Evolutionary conservation across 345 rosid genomes (phyloP), one percentile per base, ranked within the genome.

Genomic region (Gossypium stocksii): DNA sequence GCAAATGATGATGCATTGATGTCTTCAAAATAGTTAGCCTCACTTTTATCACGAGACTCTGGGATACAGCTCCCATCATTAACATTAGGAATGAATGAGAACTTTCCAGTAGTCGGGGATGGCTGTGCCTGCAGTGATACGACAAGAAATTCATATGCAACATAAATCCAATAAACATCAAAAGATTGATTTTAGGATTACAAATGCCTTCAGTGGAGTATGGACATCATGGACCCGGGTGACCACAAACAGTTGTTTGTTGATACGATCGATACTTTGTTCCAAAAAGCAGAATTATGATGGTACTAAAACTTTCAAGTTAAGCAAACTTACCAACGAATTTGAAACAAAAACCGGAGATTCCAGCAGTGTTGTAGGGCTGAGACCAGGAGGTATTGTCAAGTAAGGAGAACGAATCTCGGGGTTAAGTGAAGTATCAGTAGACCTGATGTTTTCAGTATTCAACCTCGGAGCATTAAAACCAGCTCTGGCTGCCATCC

Each of bases 91-190:
- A 89, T 48, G 77, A 91, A 91, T 11, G 91, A 80, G 74, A 92
- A 88, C 46, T 87, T 91, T 71, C 97, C 97, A 3, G 97, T 92
- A 38, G 98, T 94, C 3, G 98, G 97, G 78, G 97, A 94, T 20
- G 90, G 92, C 78, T 93, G 96, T 74, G 87, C 98, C 99, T 95
- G 88, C 73, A 75, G 75, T 67, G 13, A 43, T 19, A 75, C 16
- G 82, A 19, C 54, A 66, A 79, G 59, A 44, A 73, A 34, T 74
- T 53, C 11, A 51, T 13, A 53, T 2, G 71, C 27, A 44, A 58
- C 51, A 75, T 51, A 65, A 75, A 53, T 29, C 60, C 29, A n/a
- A 53, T 27, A 53, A 53, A 34, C 46, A 70, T 27, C 20, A 51
- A 54, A 70, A 52, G 23, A 16, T 49, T 7, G 44, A 23, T 16